Evolutionary conservation across 1,284 basidiomycete genomes (phyloP).

Genomic region (Dichomitus squalens): DNA sequence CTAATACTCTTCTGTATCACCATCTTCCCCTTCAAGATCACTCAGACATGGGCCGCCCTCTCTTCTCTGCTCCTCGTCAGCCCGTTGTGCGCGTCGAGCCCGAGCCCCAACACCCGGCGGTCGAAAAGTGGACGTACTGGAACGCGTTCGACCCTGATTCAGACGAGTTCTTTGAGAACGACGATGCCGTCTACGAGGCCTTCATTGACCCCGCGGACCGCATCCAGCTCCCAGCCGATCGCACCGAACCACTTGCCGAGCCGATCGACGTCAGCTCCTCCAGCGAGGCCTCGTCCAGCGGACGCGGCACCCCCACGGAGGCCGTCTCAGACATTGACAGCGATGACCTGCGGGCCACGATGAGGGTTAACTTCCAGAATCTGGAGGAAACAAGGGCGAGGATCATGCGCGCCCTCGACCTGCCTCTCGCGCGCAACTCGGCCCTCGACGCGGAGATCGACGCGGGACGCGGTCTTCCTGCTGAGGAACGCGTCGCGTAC

Average conservation of each 20-base stretch:
- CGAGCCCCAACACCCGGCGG: constrained; percentile 42
- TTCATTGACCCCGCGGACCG: constrained; percentile 49
- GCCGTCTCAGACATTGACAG: constrained; percentile 41
- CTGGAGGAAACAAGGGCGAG: constrained; percentile 5
- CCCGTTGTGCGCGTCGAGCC: constrained; percentile 54
- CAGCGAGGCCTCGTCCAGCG: constrained; percentile 34
- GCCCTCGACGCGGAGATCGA: constrained; percentile 16
- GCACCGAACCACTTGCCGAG: constrained; percentile 2
- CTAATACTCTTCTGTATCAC: constrained; percentile 25
- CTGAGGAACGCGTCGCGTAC: constrained; percentile 12
- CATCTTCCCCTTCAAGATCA: constrained; percentile 16
- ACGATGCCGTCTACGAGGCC: constrained; percentile 67
- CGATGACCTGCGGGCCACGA: not conserved
- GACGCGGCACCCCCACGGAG: constrained; percentile 38
- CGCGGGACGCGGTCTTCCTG: constrained; percentile 11
- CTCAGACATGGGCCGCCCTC: constrained; percentile 63
- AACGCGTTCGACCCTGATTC: constrained; percentile 81
- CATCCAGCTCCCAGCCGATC: constrained; percentile 19
- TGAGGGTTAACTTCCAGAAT: not conserved
- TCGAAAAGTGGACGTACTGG: constrained; percentile 63
- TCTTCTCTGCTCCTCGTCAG: constrained; percentile 55
- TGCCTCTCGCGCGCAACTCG: constrained; percentile 12
- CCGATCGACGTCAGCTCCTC: constrained; percentile 24
- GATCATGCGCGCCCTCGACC: constrained; percentile 31
- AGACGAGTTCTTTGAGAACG: constrained; percentile 67